Conservation (phyloP, 2,329 filamentous ascomycete species). For the Dactylellina sp. region DNA sequence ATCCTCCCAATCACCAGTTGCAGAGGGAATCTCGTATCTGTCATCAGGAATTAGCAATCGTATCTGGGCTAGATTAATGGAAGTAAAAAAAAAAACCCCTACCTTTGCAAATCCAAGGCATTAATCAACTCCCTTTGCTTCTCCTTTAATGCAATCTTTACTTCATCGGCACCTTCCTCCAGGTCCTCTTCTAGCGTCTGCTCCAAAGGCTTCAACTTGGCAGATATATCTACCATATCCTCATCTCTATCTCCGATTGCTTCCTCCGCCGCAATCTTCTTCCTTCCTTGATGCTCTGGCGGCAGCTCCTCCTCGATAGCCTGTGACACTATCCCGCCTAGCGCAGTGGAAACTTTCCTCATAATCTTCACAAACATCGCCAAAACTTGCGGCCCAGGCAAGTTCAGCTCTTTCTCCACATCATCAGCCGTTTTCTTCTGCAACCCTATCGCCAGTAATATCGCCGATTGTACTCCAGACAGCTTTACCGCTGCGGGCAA, state of each 20-base stretch:
- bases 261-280: constrained; percentile 63
- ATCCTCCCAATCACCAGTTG: constrained; percentile 73
- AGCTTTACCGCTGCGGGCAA: constrained; percentile 76
- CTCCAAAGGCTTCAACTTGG: constrained; percentile 77
- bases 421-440: constrained; percentile 88
- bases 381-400: constrained; percentile 82
- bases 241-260: constrained; percentile 74
- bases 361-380: constrained; percentile 98
- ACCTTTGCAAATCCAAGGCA: constrained; percentile 87
- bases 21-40: constrained; percentile 74
- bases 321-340: constrained; percentile 78
- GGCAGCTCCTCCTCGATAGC: constrained; percentile 78
- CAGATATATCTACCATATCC: constrained; percentile 70
- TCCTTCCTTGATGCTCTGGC: constrained; percentile 65
- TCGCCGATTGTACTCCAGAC: constrained; percentile 83
- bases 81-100: constrained; percentile 64
- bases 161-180: constrained; percentile 82
- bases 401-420: constrained; percentile 79
- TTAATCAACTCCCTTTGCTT: constrained; percentile 91
- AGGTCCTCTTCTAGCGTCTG: constrained; percentile 82
- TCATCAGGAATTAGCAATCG: constrained; percentile 23
- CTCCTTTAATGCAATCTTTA: constrained; percentile 71
- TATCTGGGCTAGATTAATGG: constrained; percentile 8
- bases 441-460: constrained; percentile 88
- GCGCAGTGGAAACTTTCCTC: constrained; percentile 83